Percentiles rank a stretch among this genome's conserved stretches.
These are phyloP conservation scores for Xylaria nigripes DNA, from an alignment of 495 filamentous ascomycete species.

Conservation along the genomic window DNA sequence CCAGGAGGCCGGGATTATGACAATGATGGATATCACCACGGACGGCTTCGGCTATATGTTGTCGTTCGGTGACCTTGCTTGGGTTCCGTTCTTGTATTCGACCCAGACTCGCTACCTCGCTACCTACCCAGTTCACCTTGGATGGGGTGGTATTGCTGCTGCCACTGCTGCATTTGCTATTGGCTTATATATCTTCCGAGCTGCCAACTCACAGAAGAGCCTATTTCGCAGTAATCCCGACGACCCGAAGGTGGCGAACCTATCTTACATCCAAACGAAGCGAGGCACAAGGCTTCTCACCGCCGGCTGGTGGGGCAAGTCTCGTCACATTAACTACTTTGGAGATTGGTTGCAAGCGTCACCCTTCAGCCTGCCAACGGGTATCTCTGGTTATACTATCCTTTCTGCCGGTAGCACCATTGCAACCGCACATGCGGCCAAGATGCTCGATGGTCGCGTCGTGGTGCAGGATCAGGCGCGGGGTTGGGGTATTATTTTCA, in stretches of 20 bases:
- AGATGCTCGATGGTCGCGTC: constrained; percentile 50
- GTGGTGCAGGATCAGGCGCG: constrained; percentile 62
- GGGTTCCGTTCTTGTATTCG: constrained; percentile 87
- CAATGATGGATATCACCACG: constrained; percentile 90
- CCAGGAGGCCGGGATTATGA: constrained; percentile 87
- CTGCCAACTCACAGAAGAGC: constrained; percentile 90
- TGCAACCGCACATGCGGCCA: constrained; percentile 34
- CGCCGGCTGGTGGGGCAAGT: constrained; percentile 90
- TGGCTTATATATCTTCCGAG: constrained; percentile 86
- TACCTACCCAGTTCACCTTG: constrained; percentile 70
- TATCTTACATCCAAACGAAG: constrained; percentile 83
- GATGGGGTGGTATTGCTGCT: constrained; percentile 49
- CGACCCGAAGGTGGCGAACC: constrained; percentile 69
- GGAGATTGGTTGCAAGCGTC: constrained; percentile 94
- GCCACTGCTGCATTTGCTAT: constrained; percentile 56
- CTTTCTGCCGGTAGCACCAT: constrained; percentile 41
- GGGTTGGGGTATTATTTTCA: constrained; percentile 79
- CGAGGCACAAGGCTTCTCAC: constrained; percentile 71
- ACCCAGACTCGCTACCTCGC: constrained; percentile 84
- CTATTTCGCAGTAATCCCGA: constrained; percentile 81
- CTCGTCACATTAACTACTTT: constrained; percentile 95
- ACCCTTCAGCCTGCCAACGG: constrained; percentile 87
- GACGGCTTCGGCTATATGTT: constrained; percentile 98
- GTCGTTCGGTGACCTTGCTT: constrained; percentile 87
- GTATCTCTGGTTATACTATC: constrained; percentile 69